These are phyloP conservation scores for Sordaria brevicollis DNA, from an alignment of 495 filamentous ascomycete species.

Conservation along the genomic window DNA sequence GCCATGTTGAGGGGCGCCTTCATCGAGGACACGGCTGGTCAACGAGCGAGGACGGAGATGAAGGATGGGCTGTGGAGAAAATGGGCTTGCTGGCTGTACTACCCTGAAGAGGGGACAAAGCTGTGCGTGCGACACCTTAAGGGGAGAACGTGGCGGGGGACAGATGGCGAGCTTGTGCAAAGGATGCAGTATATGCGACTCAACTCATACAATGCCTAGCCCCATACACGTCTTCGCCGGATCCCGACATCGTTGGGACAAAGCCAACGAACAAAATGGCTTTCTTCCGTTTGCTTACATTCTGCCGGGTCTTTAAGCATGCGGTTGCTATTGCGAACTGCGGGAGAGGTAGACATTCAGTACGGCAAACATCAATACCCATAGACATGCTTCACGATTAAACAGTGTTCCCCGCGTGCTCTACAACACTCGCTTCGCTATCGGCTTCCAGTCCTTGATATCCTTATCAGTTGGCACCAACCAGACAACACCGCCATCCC, in stretches of 20 bases:
- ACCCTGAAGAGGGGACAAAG: conserved; percentile 28
- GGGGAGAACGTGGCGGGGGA: conserved; percentile 32
- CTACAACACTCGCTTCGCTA: conserved; percentile 15
- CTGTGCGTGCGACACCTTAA: conserved; percentile 32
- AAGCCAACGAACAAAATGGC: neutral
- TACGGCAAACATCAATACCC: neutral
- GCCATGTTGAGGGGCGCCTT: conserved; percentile 32
- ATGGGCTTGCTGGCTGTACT: conserved; percentile 41
- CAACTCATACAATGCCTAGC: neutral
- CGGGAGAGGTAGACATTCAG: neutral
- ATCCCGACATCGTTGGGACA: neutral
- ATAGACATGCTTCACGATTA: neutral
- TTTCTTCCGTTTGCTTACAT: neutral
- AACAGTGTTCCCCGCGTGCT: neutral
- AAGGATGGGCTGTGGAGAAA: conserved; percentile 33
- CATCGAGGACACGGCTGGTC: conserved; percentile 37
- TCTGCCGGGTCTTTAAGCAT: neutral
- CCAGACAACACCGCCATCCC: conserved; percentile 23
- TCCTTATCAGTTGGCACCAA: conserved; percentile 19
- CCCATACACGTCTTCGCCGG: neutral
- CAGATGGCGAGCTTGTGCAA: conserved; percentile 19
- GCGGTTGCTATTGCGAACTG: neutral
- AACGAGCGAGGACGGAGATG: conserved; percentile 36
- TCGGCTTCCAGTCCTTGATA: conserved; percentile 20
- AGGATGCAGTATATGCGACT: conserved; percentile 18